Base-by-base conservation (phyloP, 306 rosid species). In the Prunus persica region DNA sequence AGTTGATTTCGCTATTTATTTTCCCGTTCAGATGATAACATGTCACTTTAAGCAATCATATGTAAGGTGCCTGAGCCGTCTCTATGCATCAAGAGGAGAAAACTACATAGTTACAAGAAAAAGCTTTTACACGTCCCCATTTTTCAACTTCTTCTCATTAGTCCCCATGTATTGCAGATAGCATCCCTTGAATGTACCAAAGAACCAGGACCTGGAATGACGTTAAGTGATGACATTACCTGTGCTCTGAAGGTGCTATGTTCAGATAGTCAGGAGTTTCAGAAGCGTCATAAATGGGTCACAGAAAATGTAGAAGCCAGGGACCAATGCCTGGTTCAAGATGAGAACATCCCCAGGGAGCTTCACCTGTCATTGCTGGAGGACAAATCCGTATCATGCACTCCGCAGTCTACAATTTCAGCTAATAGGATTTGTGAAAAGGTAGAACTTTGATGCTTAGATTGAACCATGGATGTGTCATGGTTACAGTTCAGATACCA, bases 281-380 rank as follows among this genome's bases (percentile, higher is more conserved):
- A 65, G 60, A 85, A 67, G 75, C 86, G 82, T 76, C 82, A 74
- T 64, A 50, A 22, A 20, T 52, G 76, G 86, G 72, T 80, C 72
- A 75, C 69, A 57, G 85, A 86, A 61, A 61, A 78, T 74, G 77
- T 73, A 69, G 83, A 89, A 82, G 72, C 85, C 50, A 49, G 68
- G 60, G 91, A 83, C 60, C 90, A 90, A 82, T 90, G 98, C 71
- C 89, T 89, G 55, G 67, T 84, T 76, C 81, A 69, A 52, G 87
- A 83, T 78, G 91, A 84, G 74, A 80, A 68, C 74, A 79, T 54
- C 67, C 72, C 65, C 80, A 67, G 71, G 73, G 83, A 75, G 80
- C 58, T 64, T 76, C 85, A 82, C 65, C 77, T 77, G 27, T 69
- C 89, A 72, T 58, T 81, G 61, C 79, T 74, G 25, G 77, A 74